Percentiles rank a stretch among this genome's conserved stretches.
Conservation (phyloP, 1,284 basidiomycete species). For the Farysia itapuensis region DNA sequence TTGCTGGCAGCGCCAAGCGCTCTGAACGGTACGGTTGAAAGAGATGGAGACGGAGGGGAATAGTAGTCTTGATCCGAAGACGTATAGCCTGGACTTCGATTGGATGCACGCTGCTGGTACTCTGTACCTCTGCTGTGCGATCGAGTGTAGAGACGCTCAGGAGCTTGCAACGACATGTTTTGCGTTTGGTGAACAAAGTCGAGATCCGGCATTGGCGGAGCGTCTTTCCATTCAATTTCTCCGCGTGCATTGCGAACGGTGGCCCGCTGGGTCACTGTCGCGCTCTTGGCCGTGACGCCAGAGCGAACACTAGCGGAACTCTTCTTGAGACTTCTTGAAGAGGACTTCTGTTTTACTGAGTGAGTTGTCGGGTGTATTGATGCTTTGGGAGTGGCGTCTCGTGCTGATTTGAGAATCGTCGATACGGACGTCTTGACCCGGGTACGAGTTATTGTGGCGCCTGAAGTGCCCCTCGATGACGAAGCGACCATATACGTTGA, state of each 20-base stretch:
- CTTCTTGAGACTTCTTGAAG: constrained; percentile 9
- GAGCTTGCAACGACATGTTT: too few relatives aligned
- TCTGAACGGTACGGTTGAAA: neutral
- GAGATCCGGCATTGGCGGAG: constrained; percentile 4
- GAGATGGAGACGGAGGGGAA: too few relatives aligned
- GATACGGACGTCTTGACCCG: constrained; percentile 24
- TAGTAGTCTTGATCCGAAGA: too few relatives aligned
- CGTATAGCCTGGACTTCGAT: too few relatives aligned
- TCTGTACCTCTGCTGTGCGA: too few relatives aligned
- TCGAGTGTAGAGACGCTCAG: too few relatives aligned
- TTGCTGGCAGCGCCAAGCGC: neutral
- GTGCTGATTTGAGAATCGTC: constrained; percentile 30
- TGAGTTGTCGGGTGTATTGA: constrained; percentile 1
- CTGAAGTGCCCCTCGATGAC: too few relatives aligned
- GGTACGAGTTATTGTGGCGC: too few relatives aligned
- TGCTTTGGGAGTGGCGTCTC: neutral
- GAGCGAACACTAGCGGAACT: constrained; percentile 19
- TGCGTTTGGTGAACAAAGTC: neutral
- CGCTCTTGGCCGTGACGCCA: constrained; percentile 7
- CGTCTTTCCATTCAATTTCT: constrained; percentile 39
- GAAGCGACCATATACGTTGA: too few relatives aligned
- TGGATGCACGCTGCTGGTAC: too few relatives aligned
- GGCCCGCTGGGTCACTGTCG: constrained; percentile 3
- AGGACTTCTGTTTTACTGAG: too few relatives aligned
- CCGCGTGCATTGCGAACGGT: constrained; percentile 35